Base-by-base conservation (phyloP, 2,329 filamentous ascomycete species). In the Pseudohalonectria lignicola region DNA sequence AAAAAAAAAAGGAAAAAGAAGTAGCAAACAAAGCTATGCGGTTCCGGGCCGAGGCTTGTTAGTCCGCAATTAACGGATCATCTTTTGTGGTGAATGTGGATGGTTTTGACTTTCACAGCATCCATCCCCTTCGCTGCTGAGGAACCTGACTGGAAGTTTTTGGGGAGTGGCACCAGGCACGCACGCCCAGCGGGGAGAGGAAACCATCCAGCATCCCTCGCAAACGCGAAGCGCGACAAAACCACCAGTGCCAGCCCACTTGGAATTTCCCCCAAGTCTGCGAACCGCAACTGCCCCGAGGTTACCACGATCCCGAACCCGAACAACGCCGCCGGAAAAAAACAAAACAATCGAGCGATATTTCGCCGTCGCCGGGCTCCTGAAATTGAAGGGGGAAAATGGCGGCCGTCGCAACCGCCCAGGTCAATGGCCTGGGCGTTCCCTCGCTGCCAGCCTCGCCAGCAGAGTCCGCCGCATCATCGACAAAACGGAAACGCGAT, bases 401-500 rank as follows among this genome's bases (percentile, higher is more conserved):
- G 56, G 55, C 56, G 36, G 51, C 50, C 42, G 47, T 53, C 40
- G 45, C 44, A 34, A 43, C 45, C 33, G 45, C 49, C 39, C 53
- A 50, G 39, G 48, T 47, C 41, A 59, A 56, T 47, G 55, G 54
- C 48, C 41, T 46, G 43, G 46, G 47, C 45, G 43, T 43, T 41
- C 43, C 49, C 13, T 38, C 47, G 45, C 51, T 46, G 45, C 45
- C 49, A 39, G 50, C 49, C 42, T 51, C 51, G 39, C 47, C 49
- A 34, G 45, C 49, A 20, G 50, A 53, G 19, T 51, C 49, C 20
- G 47, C 54, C 32, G 48, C 49, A 12, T 50, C 56, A 12, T 50
- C 55, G 28, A 51, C 49, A 41, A 79, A 79, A 61, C 64, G 74
- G 55, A 79, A 79, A 61, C 74, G 74, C 64, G 71, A 75, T 49